Conservation (phyloP, 1,284 basidiomycete species). For the Apiotrichum domesticum region DNA sequence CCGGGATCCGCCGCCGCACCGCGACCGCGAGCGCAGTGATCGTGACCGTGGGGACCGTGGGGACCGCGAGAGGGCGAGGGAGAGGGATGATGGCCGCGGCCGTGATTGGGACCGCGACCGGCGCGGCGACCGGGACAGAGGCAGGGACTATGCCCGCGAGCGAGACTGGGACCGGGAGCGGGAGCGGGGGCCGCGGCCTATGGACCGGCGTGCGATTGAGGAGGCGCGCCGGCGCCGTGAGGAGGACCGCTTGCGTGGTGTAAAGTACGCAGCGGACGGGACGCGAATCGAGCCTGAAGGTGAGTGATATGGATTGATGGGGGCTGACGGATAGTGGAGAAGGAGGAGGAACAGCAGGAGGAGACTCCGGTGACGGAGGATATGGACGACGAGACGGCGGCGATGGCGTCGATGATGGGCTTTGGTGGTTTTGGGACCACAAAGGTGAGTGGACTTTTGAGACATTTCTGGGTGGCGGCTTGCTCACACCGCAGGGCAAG, state of each 20-base stretch:
- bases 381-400: conserved; percentile 58
- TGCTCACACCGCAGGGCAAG: conserved; percentile 56
- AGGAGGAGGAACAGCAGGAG: neutral
- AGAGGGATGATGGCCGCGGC: neutral
- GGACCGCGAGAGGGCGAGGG: neutral
- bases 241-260: conserved; percentile 38
- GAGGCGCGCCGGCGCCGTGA: conserved; percentile 43
- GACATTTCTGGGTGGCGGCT: neutral
- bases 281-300: conserved; percentile 20
- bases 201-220: conserved; percentile 42
- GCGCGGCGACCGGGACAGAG: conserved; percentile 1
- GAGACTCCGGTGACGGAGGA: conserved; percentile 60
- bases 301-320: conserved; percentile 1
- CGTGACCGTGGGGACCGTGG: neutral
- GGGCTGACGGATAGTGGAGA: neutral
- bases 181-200: conserved; percentile 19
- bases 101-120: conserved; percentile 8
- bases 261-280: conserved; percentile 29
- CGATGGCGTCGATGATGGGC: conserved; percentile 89
- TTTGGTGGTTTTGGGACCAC: conserved; percentile 80
- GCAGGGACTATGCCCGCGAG: neutral
- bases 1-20: conserved; percentile 6
- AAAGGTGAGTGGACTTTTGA: conserved; percentile 57
- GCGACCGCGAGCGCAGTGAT: conserved; percentile 5
- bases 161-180: conserved; percentile 19